Conservation (phyloP, 164 flowering plant species). For the Sedum album region DNA sequence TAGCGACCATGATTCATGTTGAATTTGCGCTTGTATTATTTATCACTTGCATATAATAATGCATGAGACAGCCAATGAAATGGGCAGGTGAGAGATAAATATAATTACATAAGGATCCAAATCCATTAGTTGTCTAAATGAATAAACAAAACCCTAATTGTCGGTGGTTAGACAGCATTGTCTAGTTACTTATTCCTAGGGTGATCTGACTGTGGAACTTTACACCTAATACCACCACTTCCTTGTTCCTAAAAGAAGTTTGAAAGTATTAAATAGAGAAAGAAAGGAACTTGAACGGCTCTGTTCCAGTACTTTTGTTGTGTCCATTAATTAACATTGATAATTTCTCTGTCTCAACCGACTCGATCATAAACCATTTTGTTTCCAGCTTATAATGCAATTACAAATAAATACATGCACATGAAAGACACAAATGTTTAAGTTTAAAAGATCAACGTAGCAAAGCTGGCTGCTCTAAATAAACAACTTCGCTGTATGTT, state of each 20-base stretch:
- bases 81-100: neutral
- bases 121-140: neutral
- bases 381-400: too few species aligned
- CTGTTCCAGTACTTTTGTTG: too few species aligned
- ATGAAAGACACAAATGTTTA: too few species aligned
- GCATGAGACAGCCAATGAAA: neutral
- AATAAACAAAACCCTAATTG: neutral
- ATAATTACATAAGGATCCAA: neutral
- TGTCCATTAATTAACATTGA: too few species aligned
- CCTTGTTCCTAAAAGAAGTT: neutral
- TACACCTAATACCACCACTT: neutral
- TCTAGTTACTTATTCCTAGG: neutral
- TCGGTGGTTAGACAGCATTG: neutral
- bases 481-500: too few species aligned
- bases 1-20: neutral
- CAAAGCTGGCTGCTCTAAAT: too few species aligned
- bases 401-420: too few species aligned
- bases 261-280: too few species aligned
- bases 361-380: too few species aligned
- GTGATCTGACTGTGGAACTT: neutral
- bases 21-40: neutral
- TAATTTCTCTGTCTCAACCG: too few species aligned
- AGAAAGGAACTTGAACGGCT: neutral
- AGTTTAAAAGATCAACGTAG: too few species aligned
- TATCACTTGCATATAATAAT: neutral